Percentiles rank a stretch among this genome's conserved stretches.
These are phyloP conservation scores for Yarrowia sp. DNA, from an alignment of 805 yeast genomes.

Conservation along the genomic window DNA sequence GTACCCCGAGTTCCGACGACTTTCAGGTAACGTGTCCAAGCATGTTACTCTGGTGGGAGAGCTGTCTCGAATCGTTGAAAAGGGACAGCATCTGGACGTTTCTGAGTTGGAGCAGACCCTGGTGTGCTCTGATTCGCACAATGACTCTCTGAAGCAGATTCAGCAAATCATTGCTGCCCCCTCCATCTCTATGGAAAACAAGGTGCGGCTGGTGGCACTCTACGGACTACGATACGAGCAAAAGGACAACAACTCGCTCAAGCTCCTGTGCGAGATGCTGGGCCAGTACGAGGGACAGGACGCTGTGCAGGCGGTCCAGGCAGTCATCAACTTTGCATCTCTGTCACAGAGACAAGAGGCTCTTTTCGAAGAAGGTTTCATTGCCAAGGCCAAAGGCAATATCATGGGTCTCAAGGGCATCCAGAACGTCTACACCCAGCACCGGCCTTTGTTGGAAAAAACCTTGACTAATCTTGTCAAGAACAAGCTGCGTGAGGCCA, in stretches of 20 bases:
- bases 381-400: slow-evolving; percentile 45
- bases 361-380: slow-evolving; percentile 42
- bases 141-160: slow-evolving; percentile 55
- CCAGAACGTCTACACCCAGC: slow-evolving; percentile 79
- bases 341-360: slow-evolving; percentile 46
- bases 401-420: slow-evolving; percentile 47
- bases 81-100: slow-evolving; percentile 68
- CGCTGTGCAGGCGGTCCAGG: slow-evolving; percentile 46
- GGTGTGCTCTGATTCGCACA: slow-evolving; percentile 62
- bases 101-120: slow-evolving; percentile 89
- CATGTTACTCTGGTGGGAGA: slow-evolving; percentile 90
- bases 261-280: slow-evolving; percentile 32
- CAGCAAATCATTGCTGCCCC: slow-evolving; percentile 50
- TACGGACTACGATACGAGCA: slow-evolving; percentile 71
- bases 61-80: slow-evolving; percentile 68
- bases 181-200: slow-evolving; percentile 50
- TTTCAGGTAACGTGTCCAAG: slow-evolving; percentile 84
- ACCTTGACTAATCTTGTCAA: slow-evolving; percentile 43
- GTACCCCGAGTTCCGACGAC: slow-evolving; percentile 88
- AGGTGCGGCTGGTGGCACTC: slow-evolving; percentile 68
- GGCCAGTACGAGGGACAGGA: slow-evolving; percentile 35
- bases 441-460: slow-evolving; percentile 66
- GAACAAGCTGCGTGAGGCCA: slow-evolving; percentile 27
- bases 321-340: slow-evolving; percentile 47
- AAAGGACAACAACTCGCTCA: slow-evolving; percentile 47